phyloP scores from a whole-genome alignment of 176 grass and related monocot genomes.

The Paspalum notatum region DNA sequence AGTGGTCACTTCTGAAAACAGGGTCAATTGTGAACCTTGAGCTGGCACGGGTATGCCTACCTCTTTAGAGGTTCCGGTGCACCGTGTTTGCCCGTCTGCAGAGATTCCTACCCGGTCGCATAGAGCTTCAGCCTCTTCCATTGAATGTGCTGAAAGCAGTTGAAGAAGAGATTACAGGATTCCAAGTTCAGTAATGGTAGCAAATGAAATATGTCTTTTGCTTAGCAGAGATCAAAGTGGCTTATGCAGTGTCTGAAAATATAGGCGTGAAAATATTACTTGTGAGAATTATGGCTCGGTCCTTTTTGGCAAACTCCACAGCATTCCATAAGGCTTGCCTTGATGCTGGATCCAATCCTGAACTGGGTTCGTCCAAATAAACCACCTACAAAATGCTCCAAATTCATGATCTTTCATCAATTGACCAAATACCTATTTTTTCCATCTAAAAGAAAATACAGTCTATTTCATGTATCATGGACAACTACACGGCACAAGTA shows the following conservation, averaged over 20 bases:
- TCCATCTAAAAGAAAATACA: not conserved
- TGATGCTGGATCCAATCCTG: conserved; percentile 86
- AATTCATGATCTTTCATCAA: not conserved
- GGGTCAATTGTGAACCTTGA: not conserved
- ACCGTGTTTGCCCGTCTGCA: conserved; percentile 50
- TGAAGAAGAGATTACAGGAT: not conserved
- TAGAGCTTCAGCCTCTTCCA: conserved; percentile 23
- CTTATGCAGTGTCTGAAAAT: not conserved
- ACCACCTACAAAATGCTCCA: conserved; percentile 59
- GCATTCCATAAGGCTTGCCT: conserved; percentile 76
- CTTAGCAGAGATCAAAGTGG: not conserved
- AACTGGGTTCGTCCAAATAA: conserved; percentile 95
- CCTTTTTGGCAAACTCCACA: conserved; percentile 53
- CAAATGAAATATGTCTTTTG: not conserved
- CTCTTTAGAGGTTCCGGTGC: conserved; percentile 67
- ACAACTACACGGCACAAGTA: conserved; percentile 16
- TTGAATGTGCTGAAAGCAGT: not conserved
- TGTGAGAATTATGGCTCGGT: conserved; percentile 74
- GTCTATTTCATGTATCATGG: not conserved
- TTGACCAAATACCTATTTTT: not conserved
- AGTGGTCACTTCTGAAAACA: not conserved
- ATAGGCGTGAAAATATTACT: conserved; percentile 40
- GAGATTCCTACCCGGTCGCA: conserved; percentile 6
- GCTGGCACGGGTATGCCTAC: not conserved
- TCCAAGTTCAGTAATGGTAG: not conserved